A percentile compares a stretch with the other conserved stretches of the same genome.
Evolutionary conservation across 2,329 filamentous ascomycete genomes (phyloP).

Genomic region (Fusarium cicatricum): DNA sequence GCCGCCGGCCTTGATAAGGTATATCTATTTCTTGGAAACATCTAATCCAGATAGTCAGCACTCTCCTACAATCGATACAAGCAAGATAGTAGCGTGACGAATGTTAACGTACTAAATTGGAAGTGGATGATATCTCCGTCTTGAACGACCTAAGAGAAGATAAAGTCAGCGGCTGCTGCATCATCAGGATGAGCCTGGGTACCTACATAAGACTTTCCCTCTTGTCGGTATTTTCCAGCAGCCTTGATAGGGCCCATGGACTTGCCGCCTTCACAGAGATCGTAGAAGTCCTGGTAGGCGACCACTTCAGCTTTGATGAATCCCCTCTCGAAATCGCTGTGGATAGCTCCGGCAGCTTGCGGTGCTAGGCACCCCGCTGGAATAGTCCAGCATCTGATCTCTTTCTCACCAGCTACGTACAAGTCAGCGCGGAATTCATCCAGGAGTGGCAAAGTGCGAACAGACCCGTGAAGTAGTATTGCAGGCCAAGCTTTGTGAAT

Average conservation of each 20-base stretch:
- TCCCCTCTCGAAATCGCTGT: slow-evolving; percentile 54
- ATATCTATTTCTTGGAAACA: slow-evolving; percentile 35
- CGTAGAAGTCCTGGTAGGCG: slow-evolving; percentile 55
- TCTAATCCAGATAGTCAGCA: slow-evolving; percentile 21
- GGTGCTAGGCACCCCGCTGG: slow-evolving; percentile 49
- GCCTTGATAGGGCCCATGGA: slow-evolving; percentile 56
- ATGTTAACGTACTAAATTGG: slow-evolving; percentile 51
- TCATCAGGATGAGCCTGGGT: not conserved
- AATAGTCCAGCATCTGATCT: slow-evolving; percentile 56
- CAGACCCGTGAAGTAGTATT: slow-evolving; percentile 55
- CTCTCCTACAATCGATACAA: not conserved
- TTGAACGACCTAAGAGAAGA: slow-evolving; percentile 47
- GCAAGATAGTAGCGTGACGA: not conserved
- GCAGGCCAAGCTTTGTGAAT: slow-evolving; percentile 54
- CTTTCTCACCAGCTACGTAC: slow-evolving; percentile 52
- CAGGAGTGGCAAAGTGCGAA: not conserved
- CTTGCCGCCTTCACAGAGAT: slow-evolving; percentile 53
- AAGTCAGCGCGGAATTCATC: slow-evolving; percentile 7
- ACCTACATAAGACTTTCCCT: slow-evolving; percentile 54
- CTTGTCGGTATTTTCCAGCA: slow-evolving; percentile 55
- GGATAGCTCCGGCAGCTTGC: slow-evolving; percentile 53
- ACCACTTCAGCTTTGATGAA: slow-evolving; percentile 58
- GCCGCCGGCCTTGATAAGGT: not conserved
- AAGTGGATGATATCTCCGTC: slow-evolving; percentile 56
- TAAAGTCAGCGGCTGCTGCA: slow-evolving; percentile 36